A percentile compares a stretch with the other conserved stretches of the same genome.
Conservation (phyloP, 495 filamentous ascomycete species). For the Eremomyces bilateralis region DNA sequence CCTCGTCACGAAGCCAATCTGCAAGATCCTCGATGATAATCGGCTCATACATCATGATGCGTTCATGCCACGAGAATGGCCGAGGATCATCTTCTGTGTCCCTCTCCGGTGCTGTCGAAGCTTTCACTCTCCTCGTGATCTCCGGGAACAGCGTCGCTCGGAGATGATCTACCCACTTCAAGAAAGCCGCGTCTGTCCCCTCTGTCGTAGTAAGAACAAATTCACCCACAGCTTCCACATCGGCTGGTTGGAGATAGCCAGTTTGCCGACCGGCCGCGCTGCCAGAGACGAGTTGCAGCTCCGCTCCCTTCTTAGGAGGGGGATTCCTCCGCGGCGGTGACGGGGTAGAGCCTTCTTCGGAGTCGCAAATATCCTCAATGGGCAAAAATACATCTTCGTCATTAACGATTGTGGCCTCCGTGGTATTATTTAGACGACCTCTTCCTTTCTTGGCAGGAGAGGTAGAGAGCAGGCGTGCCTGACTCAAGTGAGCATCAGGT, state of each 20-base stretch:
- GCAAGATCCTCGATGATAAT: slow-evolving; percentile 75
- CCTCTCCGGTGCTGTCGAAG: slow-evolving; percentile 16
- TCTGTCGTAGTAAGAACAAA: too few relatives aligned
- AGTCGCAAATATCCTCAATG: neutral
- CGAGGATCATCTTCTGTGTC: too few relatives aligned
- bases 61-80: slow-evolving; percentile 58
- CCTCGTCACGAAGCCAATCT: slow-evolving; percentile 58
- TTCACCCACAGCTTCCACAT: too few relatives aligned
- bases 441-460: neutral
- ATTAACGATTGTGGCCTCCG: neutral
- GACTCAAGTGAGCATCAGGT: too few relatives aligned
- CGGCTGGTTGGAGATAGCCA: too few relatives aligned
- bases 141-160: too few relatives aligned
- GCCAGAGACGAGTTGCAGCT: too few relatives aligned
- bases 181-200: too few relatives aligned
- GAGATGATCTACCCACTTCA: too few relatives aligned
- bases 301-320: too few relatives aligned
- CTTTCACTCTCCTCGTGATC: slow-evolving; percentile 1
- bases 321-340: neutral
- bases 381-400: neutral
- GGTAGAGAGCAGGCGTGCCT: too few relatives aligned
- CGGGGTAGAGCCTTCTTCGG: neutral
- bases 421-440: neutral
- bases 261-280: too few relatives aligned
- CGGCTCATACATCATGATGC: slow-evolving; percentile 86